Base-by-base conservation (phyloP, 116 monocot genomes). In the Dioscorea cayenensis region DNA sequence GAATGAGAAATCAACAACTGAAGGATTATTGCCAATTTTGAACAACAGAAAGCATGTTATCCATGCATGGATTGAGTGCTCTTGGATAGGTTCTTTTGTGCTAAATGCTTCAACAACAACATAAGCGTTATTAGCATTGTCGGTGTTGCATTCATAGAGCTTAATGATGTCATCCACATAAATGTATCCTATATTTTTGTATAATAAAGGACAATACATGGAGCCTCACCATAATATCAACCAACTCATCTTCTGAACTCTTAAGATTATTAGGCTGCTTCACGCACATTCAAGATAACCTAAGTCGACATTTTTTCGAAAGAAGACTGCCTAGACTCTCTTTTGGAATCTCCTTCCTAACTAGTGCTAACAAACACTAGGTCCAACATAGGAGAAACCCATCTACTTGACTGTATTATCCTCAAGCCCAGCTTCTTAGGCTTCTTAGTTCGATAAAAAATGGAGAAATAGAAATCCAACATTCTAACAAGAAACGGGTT, bases 21-120 rank as follows among this genome's bases (percentile, higher is more conserved):
- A 89, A 3, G 87, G 87, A 62, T 95, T 92, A 9, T 87, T 85
- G 29, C 92, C 89, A 85, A 92, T 92, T 14, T 92, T 92, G n/a
- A 95, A 92, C 14, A 95, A 75, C 0, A 95, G 77, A 72, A 95
- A 95, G 32, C 85, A 83, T 3, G 89, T 81, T 28, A 92, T 87
- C 95, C 92, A 95, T 13, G 89, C 60, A 22, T 95, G 89, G 64
- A 89, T 81, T 0, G 85, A 82, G 64, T 76, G 76, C 48, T 71
- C 16, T 13, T 60, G 49, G 0, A 74, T 74, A 25, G 81, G 81
- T 0, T 79, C 78, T 0, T 66, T 51, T 69, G 78, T 89, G 13
- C 73, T 67, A 20, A 87, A 72, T 2, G 85, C 89, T 2, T 75
- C 77, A 8, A 92, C 95, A 1, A 76, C 73, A 7, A 85, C 81